Evolutionary conservation across 1,284 basidiomycete species (phyloP).

Genomic region (Hypsizygus ulmarius): DNA sequence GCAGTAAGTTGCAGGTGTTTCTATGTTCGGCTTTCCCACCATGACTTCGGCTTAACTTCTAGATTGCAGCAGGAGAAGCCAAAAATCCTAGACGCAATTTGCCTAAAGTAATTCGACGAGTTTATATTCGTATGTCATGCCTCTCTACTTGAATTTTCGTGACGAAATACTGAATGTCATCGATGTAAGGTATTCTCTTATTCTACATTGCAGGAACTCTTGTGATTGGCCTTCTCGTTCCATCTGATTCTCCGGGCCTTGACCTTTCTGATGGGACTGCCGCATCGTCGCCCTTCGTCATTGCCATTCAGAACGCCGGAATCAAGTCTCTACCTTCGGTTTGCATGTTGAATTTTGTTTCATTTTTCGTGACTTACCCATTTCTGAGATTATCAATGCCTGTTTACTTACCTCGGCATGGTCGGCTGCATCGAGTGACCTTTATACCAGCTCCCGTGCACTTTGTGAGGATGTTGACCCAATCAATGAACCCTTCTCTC

Average conservation of each 20-base stretch:
- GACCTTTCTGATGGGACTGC: conserved; percentile 56
- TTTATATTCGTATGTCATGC: conserved; percentile 62
- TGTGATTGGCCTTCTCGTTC: conserved; percentile 77
- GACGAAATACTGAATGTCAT: not conserved
- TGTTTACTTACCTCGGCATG: conserved; percentile 82
- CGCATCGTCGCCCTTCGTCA: conserved; percentile 81
- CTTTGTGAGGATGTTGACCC: conserved; percentile 53
- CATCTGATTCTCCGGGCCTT: conserved; percentile 60
- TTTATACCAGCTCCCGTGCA: conserved; percentile 81
- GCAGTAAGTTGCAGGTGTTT: conserved; percentile 53
- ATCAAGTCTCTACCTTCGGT: conserved; percentile 72
- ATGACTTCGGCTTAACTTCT: not conserved
- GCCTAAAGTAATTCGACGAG: conserved; percentile 63
- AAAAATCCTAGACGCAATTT: conserved; percentile 69
- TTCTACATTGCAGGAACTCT: conserved; percentile 68
- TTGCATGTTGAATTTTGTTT: conserved; percentile 17
- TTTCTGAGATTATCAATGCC: conserved; percentile 75
- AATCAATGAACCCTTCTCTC: not conserved
- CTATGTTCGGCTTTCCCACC: not conserved
- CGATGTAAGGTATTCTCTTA: conserved; percentile 44
- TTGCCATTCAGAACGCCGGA: conserved; percentile 71
- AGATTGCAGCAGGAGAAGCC: conserved; percentile 80
- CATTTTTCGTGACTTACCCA: not conserved
- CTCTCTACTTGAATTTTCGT: conserved; percentile 15
- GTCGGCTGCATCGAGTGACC: conserved; percentile 81